Percentiles rank a stretch among this genome's conserved stretches.
These are phyloP conservation scores for Torulaspora indica DNA, from an alignment of 805 yeast genomes.

Conservation along the genomic window DNA sequence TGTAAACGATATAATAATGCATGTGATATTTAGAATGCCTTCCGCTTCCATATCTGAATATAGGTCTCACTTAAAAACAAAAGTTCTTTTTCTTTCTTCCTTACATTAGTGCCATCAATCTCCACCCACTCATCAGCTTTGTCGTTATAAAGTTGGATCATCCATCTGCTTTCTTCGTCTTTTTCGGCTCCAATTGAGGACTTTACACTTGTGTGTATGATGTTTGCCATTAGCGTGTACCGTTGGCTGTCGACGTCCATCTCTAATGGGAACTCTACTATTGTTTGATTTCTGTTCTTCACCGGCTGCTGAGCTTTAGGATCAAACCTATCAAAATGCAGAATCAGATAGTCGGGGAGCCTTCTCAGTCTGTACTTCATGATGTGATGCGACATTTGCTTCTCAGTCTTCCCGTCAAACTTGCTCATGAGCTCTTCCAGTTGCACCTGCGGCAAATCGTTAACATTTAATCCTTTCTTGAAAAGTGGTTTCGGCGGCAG, in stretches of 20 bases:
- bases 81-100: conserved; percentile 49
- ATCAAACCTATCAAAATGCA: conserved; percentile 55
- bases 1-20: conserved; percentile 1
- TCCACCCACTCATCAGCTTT: conserved; percentile 51
- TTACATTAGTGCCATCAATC: conserved; percentile 49
- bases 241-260: conserved; percentile 33
- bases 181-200: conserved; percentile 23
- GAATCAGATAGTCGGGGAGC: conserved; percentile 50
- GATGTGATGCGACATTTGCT: conserved; percentile 36
- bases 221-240: conserved; percentile 48
- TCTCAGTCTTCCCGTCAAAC: conserved; percentile 35
- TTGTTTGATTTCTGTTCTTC: conserved; percentile 51
- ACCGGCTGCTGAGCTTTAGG: conserved; percentile 32
- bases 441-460: conserved; percentile 50
- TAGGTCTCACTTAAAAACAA: conserved; percentile 58
- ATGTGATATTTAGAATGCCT: not conserved
- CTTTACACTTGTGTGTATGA: conserved; percentile 38
- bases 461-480: conserved; percentile 43
- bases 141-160: conserved; percentile 44
- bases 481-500: conserved; percentile 57
- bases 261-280: conserved; percentile 52
- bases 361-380: conserved; percentile 39
- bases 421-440: conserved; percentile 43
- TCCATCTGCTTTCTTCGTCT: conserved; percentile 42
- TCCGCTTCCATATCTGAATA: conserved; percentile 62